These are phyloP conservation scores for Ligustrum vulgare DNA, from an alignment of 257 asterid species.

Conservation along the genomic window DNA sequence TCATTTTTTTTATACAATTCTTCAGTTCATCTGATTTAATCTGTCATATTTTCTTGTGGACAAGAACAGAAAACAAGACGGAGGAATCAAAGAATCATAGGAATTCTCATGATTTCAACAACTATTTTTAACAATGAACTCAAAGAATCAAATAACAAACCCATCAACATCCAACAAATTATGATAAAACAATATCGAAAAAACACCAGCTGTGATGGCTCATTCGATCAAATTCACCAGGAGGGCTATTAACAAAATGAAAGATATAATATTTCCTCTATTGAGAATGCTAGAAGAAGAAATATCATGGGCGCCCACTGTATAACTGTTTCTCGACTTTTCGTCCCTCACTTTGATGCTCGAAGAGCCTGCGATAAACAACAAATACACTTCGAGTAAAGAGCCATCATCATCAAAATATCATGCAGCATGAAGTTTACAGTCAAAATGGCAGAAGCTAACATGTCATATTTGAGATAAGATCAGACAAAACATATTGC, in stretches of 20 bases:
- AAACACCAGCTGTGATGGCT: conserved; percentile 20
- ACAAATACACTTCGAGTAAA: neutral
- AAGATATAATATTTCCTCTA: conserved; percentile 33
- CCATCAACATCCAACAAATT: conserved; percentile 12
- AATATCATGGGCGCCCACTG: conserved; percentile 55
- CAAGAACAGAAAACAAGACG: neutral
- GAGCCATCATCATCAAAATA: neutral
- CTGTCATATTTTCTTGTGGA: neutral
- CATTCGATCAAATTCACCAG: conserved; percentile 37
- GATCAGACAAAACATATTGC: neutral
- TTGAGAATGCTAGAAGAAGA: conserved; percentile 44
- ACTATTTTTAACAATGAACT: conserved; percentile 16
- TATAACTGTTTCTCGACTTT: conserved; percentile 44
- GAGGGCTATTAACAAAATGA: conserved; percentile 38
- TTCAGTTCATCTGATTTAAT: neutral
- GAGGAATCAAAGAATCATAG: conserved; percentile 20
- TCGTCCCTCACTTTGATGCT: conserved; percentile 72
- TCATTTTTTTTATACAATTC: neutral
- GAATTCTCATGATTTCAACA: neutral
- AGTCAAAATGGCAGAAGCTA: neutral
- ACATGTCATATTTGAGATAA: neutral
- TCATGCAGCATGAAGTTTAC: neutral
- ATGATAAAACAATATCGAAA: conserved; percentile 20
- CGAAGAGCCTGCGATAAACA: conserved; percentile 52
- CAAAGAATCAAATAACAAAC: conserved; percentile 30